Percentiles rank a stretch among this genome's conserved stretches.
phyloP scores from a whole-genome alignment of 1,139 yeast species.

The Blastobotrys malaysiensis region DNA sequence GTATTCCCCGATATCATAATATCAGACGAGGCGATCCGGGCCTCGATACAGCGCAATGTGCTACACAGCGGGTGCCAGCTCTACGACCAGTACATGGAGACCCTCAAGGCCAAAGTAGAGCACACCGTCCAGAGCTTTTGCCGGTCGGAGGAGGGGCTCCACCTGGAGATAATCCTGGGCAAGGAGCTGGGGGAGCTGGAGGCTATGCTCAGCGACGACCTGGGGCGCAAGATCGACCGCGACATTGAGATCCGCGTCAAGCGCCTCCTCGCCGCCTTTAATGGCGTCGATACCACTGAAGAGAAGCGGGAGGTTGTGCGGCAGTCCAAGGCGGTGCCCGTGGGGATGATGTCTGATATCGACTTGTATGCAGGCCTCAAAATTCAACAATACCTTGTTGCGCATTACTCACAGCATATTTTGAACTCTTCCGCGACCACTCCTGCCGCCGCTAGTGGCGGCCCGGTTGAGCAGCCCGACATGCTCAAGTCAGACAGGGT shows the following conservation, averaged over 20 bases:
- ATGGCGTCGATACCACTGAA: not conserved
- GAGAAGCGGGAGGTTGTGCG: not conserved
- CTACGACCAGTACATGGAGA: not conserved
- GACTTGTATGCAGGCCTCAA: not conserved
- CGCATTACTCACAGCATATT: not conserved
- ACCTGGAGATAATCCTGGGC: not conserved
- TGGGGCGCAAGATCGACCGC: not conserved
- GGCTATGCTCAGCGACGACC: not conserved
- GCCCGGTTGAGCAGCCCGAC: not conserved
- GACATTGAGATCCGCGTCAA: not conserved
- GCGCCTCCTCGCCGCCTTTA: not conserved
- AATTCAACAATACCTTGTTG: not conserved
- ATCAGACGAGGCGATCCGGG: not conserved
- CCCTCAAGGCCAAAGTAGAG: not conserved
- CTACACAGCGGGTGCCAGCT: not conserved
- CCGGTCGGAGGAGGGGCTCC: not conserved
- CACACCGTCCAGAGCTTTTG: not conserved
- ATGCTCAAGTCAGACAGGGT: not conserved
- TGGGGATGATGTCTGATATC: not conserved
- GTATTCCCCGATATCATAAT: not conserved
- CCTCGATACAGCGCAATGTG: not conserved
- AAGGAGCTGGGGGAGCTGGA: not conserved
- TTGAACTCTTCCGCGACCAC: too few species aligned
- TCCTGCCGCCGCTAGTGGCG: too few species aligned
- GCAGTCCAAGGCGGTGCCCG: not conserved